Conservation (phyloP, 2,329 filamentous ascomycete species). For the Bipolaris oryzae region DNA sequence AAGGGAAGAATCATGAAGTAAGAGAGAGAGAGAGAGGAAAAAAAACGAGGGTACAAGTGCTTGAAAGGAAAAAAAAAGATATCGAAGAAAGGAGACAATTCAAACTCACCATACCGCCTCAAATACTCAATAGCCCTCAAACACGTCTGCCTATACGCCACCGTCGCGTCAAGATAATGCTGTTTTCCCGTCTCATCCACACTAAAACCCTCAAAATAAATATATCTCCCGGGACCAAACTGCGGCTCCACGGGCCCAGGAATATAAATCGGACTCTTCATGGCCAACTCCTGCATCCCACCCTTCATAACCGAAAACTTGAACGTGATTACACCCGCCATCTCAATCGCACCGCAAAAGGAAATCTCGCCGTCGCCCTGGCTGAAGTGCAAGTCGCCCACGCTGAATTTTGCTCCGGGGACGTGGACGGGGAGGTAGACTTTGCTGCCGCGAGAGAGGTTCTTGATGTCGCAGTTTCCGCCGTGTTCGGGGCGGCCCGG, state of each 20-base stretch:
- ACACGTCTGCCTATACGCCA: slow-evolving; percentile 84
- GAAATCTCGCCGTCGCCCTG: slow-evolving; percentile 91
- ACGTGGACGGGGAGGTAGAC: slow-evolving; percentile 90
- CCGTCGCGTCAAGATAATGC: slow-evolving; percentile 83
- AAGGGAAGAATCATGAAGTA: no score
- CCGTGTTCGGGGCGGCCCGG: slow-evolving; percentile 85
- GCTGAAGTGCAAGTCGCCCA: slow-evolving; percentile 86
- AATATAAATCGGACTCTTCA: slow-evolving; percentile 84
- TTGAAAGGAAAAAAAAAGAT: neutral
- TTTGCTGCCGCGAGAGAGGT: slow-evolving; percentile 77
- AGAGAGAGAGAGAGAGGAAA: no score
- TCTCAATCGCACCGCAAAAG: slow-evolving; percentile 80
- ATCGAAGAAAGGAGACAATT: neutral
- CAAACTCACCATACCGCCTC: slow-evolving; percentile 66
- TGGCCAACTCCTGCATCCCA: slow-evolving; percentile 73
- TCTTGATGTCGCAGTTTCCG: slow-evolving; percentile 92
- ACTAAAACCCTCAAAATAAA: slow-evolving; percentile 89
- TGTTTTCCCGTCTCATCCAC: slow-evolving; percentile 90
- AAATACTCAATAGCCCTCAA: slow-evolving; percentile 81
- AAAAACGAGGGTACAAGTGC: no score
- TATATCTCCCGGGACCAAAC: slow-evolving; percentile 79
- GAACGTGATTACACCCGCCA: slow-evolving; percentile 89
- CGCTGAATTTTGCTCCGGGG: slow-evolving; percentile 83
- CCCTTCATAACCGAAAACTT: slow-evolving; percentile 88
- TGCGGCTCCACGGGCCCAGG: slow-evolving; percentile 88